These are phyloP conservation scores for Aspergillus asperescens DNA, from an alignment of 495 filamentous ascomycete genomes.

Conservation along the genomic window DNA sequence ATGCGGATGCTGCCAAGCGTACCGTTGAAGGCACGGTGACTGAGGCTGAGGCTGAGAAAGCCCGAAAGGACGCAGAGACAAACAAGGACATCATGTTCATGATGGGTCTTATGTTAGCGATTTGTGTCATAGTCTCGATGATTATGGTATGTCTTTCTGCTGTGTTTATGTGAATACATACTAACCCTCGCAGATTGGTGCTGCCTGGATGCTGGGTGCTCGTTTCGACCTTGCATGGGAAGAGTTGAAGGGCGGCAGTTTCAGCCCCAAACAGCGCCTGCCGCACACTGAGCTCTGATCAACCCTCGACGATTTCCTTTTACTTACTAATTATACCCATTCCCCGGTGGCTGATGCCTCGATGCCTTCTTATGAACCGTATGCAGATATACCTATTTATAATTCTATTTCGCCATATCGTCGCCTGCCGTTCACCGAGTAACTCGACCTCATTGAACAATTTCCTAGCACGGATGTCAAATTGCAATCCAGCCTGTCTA, in stretches of 20 bases:
- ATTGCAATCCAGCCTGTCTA: constrained; percentile 81
- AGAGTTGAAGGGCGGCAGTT: constrained; percentile 50
- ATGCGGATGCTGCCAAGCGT: constrained; percentile 42
- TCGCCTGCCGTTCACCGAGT: neutral
- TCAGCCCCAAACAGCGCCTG: constrained; percentile 26
- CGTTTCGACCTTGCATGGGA: constrained; percentile 59
- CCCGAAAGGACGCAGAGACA: constrained; percentile 45
- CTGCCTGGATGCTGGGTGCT: constrained; percentile 64
- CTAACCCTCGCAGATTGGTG: constrained; percentile 50
- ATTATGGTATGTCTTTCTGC: constrained; percentile 54
- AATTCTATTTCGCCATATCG: constrained; percentile 26
- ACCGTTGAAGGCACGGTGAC: constrained; percentile 35
- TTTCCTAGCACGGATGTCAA: constrained; percentile 91
- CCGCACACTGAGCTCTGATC: constrained; percentile 38
- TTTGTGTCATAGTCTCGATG: constrained; percentile 54
- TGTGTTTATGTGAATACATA: neutral
- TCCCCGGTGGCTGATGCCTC: constrained; percentile 18
- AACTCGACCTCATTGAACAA: neutral
- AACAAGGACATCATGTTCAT: constrained; percentile 60
- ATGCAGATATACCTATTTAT: constrained; percentile 20
- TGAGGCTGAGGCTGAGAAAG: constrained; percentile 41
- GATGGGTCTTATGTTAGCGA: constrained; percentile 53
- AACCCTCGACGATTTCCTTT: constrained; percentile 27
- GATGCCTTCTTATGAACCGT: constrained; percentile 7
- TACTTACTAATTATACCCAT: constrained; percentile 16